Evolutionary conservation across 306 rosid species (phyloP), one percentile per base, ranked within the genome.

Genomic region (Ceratonia siliqua): DNA sequence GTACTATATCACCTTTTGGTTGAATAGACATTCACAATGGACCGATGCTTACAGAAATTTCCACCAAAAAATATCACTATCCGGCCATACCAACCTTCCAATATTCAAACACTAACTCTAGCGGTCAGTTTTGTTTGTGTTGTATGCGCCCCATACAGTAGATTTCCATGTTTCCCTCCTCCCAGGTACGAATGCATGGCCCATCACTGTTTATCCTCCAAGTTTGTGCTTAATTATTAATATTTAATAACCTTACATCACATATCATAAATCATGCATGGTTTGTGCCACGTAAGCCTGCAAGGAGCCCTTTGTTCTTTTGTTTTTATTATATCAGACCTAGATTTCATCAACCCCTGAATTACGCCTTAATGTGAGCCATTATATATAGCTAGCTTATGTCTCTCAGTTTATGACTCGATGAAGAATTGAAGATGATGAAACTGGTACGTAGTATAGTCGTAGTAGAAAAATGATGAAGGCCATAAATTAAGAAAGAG

Each of bases 301-400:
- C 13, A 1, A 0, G 13, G 49, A 43, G 49, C 4, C n/a, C 38
- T 14, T 27, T 21, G 11, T 53, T 27, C 4, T 41, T 65, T 24
- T 3, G 5, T 6, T 7, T 62, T 7, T 30, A 32, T 48, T 49
- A 18, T 32, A 1, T 35, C 18, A 38, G 8, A 38, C 81, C 72
- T 81, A 61, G 82, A 68, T 81, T 86, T 83, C 88, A 84, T 50
- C 86, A 81, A 72, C 74, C 90, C 88, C 64, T 79, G 56, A 82
- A 84, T 87, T 79, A 70, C 88, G 87, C 91, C 88, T 46, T 82
- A 74, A 87, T 84, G 82, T 41, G 72, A 67, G 86, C 71, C 81
- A 81, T 74, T 67, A 56, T 46, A 13, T 21, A 4, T 46, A 10
- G 54, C 46, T 45, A 13, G 43, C 35, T 12, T 59, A 38, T 59